Conservation (phyloP, 768 basidiomycete genomes). For the Mycena filopes region DNA sequence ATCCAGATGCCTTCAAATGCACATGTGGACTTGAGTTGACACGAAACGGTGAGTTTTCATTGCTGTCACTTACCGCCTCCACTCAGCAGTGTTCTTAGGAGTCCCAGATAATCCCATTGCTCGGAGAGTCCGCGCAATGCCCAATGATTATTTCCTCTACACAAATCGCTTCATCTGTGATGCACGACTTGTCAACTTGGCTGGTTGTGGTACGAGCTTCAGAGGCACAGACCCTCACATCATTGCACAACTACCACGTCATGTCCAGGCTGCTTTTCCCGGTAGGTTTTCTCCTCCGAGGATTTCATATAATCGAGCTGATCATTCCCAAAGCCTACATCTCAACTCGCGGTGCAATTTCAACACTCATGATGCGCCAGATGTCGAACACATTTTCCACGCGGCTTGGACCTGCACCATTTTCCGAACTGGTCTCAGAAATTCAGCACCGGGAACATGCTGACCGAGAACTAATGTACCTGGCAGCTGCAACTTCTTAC, state of each 20-base stretch:
- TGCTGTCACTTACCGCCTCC: no score
- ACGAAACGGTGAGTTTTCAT: no score
- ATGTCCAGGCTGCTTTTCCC: conserved; percentile 11
- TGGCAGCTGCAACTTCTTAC: not conserved
- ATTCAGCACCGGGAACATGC: conserved; percentile 1
- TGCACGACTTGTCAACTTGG: not conserved
- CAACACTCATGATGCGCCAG: not conserved
- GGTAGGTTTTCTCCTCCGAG: not conserved
- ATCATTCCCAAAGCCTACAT: not conserved
- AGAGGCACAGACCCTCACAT: conserved; percentile 4
- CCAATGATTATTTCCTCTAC: not conserved
- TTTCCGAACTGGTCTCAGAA: not conserved
- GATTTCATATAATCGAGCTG: no score
- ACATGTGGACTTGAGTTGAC: no score
- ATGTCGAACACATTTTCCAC: conserved; percentile 2
- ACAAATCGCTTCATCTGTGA: conserved; percentile 2
- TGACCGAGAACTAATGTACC: conserved; percentile 4
- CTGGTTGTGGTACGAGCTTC: not conserved
- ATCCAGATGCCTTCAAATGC: no score
- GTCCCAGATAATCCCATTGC: conserved; percentile 2
- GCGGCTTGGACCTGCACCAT: conserved; percentile 1
- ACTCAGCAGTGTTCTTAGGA: not conserved
- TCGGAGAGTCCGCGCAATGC: not conserved
- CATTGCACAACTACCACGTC: not conserved
- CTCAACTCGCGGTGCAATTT: not conserved